These are phyloP conservation scores for Fomitopsis pulvina DNA, from an alignment of 768 basidiomycete species.

Conservation along the genomic window DNA sequence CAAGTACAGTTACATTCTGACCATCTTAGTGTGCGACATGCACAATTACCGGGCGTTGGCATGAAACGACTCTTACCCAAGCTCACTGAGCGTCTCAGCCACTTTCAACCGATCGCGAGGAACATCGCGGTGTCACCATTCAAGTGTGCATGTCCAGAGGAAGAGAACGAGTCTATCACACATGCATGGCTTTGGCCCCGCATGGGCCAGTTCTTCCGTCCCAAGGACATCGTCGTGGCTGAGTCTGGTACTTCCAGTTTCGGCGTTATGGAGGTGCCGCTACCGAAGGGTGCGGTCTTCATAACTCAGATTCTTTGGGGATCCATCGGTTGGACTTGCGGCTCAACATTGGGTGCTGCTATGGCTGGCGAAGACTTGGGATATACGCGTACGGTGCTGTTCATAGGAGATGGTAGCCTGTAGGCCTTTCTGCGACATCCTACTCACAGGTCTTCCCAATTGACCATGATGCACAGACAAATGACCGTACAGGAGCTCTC, in stretches of 20 bases:
- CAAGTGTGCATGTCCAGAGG: conserved; percentile 38
- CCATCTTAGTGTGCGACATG: conserved; percentile 59
- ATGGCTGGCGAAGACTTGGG: conserved; percentile 65
- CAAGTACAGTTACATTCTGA: conserved; percentile 68
- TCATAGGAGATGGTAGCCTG: conserved; percentile 82
- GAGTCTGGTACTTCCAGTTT: conserved; percentile 91
- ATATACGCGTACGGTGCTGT: conserved; percentile 67
- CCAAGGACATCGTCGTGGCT: conserved; percentile 71
- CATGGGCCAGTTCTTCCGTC: conserved; percentile 61
- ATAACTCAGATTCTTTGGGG: conserved; percentile 85
- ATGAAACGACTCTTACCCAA: conserved; percentile 77
- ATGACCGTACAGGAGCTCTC: conserved; percentile 79
- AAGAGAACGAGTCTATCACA: conserved; percentile 48
- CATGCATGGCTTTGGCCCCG: conserved; percentile 86
- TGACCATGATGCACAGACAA: conserved; percentile 48
- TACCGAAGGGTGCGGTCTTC: conserved; percentile 64
- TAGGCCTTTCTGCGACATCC: conserved; percentile 31
- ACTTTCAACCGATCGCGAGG: conserved; percentile 32
- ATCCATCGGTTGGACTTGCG: conserved; percentile 86
- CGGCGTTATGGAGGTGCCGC: conserved; percentile 73
- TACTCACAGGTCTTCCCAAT: no score
- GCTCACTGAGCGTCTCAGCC: conserved; percentile 48
- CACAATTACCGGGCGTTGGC: conserved; percentile 55
- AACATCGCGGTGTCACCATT: conserved; percentile 40
- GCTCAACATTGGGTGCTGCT: conserved; percentile 72